These are phyloP conservation scores for Phytopythium helicoides DNA, from an alignment of 352 stramenopile species.

Conservation along the genomic window DNA sequence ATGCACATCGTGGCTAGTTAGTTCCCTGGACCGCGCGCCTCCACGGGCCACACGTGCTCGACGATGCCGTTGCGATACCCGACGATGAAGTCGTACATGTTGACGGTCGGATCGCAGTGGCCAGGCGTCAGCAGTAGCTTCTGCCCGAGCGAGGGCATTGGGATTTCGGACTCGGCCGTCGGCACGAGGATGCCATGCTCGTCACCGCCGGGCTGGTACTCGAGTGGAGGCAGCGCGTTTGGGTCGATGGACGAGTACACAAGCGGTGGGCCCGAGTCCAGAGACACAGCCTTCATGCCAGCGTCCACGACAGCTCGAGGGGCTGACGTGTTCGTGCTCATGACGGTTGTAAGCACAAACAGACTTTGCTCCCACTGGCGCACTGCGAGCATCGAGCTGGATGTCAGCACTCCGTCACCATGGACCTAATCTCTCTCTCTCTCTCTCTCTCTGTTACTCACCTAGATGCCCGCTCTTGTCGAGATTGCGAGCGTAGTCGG, in stretches of 20 bases:
- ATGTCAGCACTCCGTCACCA: background rate
- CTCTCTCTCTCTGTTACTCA: no score
- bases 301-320: slow-evolving; percentile 64
- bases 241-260: slow-evolving; percentile 43
- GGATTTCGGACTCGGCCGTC: slow-evolving; percentile 11
- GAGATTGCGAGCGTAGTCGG: slow-evolving; percentile 61
- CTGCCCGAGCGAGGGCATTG: slow-evolving; percentile 47
- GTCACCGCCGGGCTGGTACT: slow-evolving; percentile 60
- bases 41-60: slow-evolving; percentile 57
- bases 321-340: slow-evolving; percentile 43
- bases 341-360: slow-evolving; percentile 70
- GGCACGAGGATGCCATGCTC: slow-evolving; percentile 67
- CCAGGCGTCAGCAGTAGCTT: slow-evolving; percentile 62
- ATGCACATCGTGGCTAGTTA: slow-evolving; percentile 10
- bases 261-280: slow-evolving; percentile 59
- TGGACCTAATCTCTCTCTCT: no score
- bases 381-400: slow-evolving; percentile 8
- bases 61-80: slow-evolving; percentile 49
- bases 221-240: slow-evolving; percentile 32
- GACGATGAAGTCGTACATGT: slow-evolving; percentile 75
- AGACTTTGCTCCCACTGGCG: slow-evolving; percentile 59
- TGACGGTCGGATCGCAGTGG: slow-evolving; percentile 75
- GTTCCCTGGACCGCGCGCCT: slow-evolving; percentile 55
- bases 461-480: slow-evolving; percentile 27
- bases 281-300: slow-evolving; percentile 68